Evolutionary conservation across 108 stramenopile genomes (phyloP), one percentile per base, ranked within the genome.

Genomic region (Skeletonema grethae): DNA sequence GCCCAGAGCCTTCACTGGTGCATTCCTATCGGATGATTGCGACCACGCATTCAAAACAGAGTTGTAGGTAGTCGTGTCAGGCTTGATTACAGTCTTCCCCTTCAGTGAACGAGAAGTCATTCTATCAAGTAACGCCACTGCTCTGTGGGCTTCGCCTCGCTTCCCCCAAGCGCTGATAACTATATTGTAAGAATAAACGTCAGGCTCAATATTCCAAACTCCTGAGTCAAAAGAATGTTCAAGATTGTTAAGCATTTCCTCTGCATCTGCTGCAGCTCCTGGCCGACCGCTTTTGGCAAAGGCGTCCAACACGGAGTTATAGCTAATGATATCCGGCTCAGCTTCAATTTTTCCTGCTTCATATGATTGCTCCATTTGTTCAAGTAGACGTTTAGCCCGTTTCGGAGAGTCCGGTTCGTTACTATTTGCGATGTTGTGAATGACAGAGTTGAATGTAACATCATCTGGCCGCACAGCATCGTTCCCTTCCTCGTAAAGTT

Each of bases 21-120:
- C 78, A 43, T 79, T 80, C 16, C 69, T 63, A 71, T 82, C 77
- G 28, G 43, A 55, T 22, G 85, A 82, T 50, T 80, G 79, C 32
- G 85, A 72, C 70, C 76, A 81, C 10, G 87, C 85, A 70, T 88
- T 82, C 13, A 88, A 76, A 13, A 90, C 84, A 15, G 90, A 84
- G 56, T 90, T 90, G 75, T 87, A 90, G 4, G 82, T 87, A 1
- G 70, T 59, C 15, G 65, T 67, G 55, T 89, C 85, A 2, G 87
- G 88, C 12, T 41, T 43, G 18, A 87, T 25, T 10, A 24, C 65
- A 12, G 67, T 15, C 36, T 61, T 67, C 20, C 55, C 72, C 31
- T 57, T 45, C 25, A 69, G 57, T 10, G 68, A 18, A 12, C 69
- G 69, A 16, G 63, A n/a, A 1, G 58, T 46, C 82, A 82, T 82